Evolutionary conservation across 2,329 filamentous ascomycete species (phyloP), one percentile per base, ranked within the genome.

Genomic region (Cladosporium velox): DNA sequence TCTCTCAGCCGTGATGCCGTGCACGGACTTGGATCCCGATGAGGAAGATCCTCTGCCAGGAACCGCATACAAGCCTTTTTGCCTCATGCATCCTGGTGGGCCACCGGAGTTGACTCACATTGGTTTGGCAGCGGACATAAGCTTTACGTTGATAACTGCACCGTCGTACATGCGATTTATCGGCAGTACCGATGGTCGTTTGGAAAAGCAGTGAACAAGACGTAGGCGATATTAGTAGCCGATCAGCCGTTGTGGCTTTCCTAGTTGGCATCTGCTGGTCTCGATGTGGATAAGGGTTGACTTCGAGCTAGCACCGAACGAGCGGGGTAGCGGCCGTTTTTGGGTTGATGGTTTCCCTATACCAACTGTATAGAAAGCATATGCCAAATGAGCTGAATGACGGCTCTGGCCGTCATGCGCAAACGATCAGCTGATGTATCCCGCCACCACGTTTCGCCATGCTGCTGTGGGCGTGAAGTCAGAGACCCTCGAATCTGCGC

Each of bases 261-360:
- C 24, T 30, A 54, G n/a, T 24, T 21, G n/a, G n/a, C 8, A n/a
- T 47, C 10, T 47, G 10, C 10, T 21, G 12, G 55, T 58, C 55
- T 28, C 34, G 24, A 58, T 41, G 34, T 28, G 32, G 55, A 41
- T n/a, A 24, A 28, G 28, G 32, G 12, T 58, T 26, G 21, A 58
- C 55, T 58, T 41, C 34, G 21, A 35, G 24, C 55, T 58, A 58
- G 34, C 34, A 58, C 55, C 34, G 55, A 58, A 58, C 55, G 55
- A 58, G 55, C 30, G 55, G 38, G 47, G 59, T 49, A 51, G 24
- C 59, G n/a, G n/a, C n/a, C n/a, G 41, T 47, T 47, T 47, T 7
- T 11, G 41, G 41, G 18, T 21, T 24, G 41, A 21, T 47, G 10
- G n/a, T 47, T 47, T 21, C 1, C n/a, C 41, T 47, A 47, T 21